Evolutionary conservation across 2,329 filamentous ascomycete genomes (phyloP).

Genomic region (Pseudogymnoascus pannorum): DNA sequence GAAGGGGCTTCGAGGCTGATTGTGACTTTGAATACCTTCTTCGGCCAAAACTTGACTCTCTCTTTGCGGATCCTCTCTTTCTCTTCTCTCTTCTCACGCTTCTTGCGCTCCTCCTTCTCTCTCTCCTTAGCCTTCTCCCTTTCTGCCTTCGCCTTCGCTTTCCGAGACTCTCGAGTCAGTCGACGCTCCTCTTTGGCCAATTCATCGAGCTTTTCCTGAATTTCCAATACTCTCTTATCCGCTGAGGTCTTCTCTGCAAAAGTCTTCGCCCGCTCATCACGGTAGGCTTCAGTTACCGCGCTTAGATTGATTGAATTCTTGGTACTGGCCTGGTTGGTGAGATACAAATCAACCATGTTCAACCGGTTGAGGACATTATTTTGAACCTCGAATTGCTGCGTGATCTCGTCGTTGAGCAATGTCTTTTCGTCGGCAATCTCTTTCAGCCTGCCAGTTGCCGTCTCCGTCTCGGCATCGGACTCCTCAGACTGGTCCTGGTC

Average conservation of each 20-base stretch:
- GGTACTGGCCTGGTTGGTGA: constrained; percentile 18
- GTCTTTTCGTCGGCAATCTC: constrained; percentile 23
- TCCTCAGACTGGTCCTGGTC: constrained; percentile 21
- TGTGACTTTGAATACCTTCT: constrained; percentile 40
- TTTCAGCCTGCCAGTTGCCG: constrained; percentile 18
- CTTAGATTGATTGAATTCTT: not conserved
- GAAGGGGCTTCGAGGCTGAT: constrained; percentile 43
- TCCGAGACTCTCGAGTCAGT: constrained; percentile 12
- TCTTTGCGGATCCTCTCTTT: constrained; percentile 38
- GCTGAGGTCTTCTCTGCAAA: constrained; percentile 32
- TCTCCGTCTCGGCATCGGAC: constrained; percentile 24
- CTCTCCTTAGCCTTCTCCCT: constrained; percentile 32
- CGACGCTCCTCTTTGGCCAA: constrained; percentile 15
- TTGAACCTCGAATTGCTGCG: not conserved
- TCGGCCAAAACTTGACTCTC: constrained; percentile 42
- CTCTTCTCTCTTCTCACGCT: constrained; percentile 35
- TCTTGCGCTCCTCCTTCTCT: constrained; percentile 31
- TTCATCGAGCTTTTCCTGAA: constrained; percentile 22
- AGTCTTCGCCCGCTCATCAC: constrained; percentile 24
- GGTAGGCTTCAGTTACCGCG: constrained; percentile 14
- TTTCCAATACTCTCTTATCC: constrained; percentile 26
- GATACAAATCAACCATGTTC: constrained; percentile 21
- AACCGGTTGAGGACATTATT: constrained; percentile 24
- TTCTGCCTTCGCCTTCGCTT: constrained; percentile 30
- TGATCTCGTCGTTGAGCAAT: constrained; percentile 18